phyloP scores from a whole-genome alignment of 352 stramenopile species.

The Pilasporangium apinafurcum region DNA sequence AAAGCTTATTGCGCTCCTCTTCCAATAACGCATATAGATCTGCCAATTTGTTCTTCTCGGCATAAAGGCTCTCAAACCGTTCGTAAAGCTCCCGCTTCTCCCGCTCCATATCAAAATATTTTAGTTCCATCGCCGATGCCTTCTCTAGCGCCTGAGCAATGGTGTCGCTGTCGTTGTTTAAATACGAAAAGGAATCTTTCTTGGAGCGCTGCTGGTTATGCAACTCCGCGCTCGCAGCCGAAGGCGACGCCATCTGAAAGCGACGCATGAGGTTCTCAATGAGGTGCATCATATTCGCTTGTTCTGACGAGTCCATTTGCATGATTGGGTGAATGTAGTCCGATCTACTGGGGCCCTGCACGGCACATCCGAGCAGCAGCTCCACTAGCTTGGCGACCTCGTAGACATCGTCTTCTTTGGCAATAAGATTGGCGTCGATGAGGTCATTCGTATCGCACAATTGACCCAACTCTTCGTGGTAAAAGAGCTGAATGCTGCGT shows the following conservation, averaged over 20 bases:
- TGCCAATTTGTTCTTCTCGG: conserved; percentile 38
- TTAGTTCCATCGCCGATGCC: conserved; percentile 60
- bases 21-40: conserved; percentile 43
- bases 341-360: conserved; percentile 72
- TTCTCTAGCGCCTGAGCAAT: conserved; percentile 65
- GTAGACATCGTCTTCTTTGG: conserved; percentile 58
- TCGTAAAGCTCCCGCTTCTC: conserved; percentile 74
- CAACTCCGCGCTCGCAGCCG: conserved; percentile 11
- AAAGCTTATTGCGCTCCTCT: conserved; percentile 63
- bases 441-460: conserved; percentile 63
- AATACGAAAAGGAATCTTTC: conserved; percentile 50
- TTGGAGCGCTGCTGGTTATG: conserved; percentile 20
- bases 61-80: conserved; percentile 50
- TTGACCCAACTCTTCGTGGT: conserved; percentile 75
- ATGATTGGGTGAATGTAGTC: conserved; percentile 86
- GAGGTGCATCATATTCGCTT: conserved; percentile 79
- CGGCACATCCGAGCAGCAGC: conserved; percentile 68
- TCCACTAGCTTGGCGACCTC: conserved; percentile 69
- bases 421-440: conserved; percentile 60
- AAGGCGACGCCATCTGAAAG: conserved; percentile 55
- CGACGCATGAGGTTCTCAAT: conserved; percentile 83
- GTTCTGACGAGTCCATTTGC: conserved; percentile 68
- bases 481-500: conserved; percentile 72
- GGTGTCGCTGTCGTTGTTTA: conserved; percentile 32
- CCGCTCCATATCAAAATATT: conserved; percentile 67